Conservation (phyloP, 495 filamentous ascomycete genomes). For the Aspergillus steynii region DNA sequence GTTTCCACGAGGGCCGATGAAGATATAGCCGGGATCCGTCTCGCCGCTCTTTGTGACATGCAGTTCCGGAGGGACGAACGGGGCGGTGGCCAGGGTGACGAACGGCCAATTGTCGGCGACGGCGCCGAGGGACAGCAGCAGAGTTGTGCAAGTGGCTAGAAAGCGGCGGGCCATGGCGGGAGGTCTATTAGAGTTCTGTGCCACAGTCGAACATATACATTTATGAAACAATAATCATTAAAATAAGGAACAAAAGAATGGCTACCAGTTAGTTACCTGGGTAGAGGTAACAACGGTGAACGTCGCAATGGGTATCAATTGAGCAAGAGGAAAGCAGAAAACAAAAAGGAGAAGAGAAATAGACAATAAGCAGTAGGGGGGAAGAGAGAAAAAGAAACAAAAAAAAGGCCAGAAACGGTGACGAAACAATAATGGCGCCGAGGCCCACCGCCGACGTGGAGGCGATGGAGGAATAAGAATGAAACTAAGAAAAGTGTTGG, state of each 20-base stretch:
- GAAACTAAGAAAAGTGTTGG: neutral
- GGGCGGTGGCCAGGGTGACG: constrained; percentile 27
- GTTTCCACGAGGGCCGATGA: constrained; percentile 35
- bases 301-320: neutral
- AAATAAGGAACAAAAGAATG: neutral
- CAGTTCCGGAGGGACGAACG: constrained; percentile 31
- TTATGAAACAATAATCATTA: neutral
- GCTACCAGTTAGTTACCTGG: neutral
- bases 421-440: neutral
- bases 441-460: neutral
- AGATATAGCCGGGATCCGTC: constrained; percentile 36
- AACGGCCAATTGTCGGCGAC: constrained; percentile 30
- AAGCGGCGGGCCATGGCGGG: constrained; percentile 15
- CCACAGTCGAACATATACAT: neutral
- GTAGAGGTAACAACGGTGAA: neutral
- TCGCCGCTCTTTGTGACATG: constrained; percentile 31
- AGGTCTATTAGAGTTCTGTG: neutral
- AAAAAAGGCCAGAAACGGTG: neutral
- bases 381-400: neutral
- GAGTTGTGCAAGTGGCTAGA: constrained; percentile 24
- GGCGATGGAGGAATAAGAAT: neutral
- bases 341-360: neutral
- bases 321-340: neutral
- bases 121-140: constrained; percentile 29
- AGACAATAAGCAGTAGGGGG: neutral